Evolutionary conservation across 352 stramenopile species (phyloP), one percentile per base, ranked within the genome.

Genomic region (Phytophthora multivora): DNA sequence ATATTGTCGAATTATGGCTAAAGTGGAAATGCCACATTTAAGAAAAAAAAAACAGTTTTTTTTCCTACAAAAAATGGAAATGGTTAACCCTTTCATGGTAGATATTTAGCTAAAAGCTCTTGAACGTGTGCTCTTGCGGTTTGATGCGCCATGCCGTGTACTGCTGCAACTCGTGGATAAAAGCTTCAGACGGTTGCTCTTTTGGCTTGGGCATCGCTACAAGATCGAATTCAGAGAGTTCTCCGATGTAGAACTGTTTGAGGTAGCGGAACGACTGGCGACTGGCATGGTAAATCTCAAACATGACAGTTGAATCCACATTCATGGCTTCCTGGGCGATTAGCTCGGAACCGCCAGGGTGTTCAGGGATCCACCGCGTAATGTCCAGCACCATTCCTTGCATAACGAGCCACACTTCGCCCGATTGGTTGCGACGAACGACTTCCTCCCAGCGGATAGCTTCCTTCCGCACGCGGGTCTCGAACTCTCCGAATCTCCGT

Each of bases 161-260:
- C 82, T 93, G 54, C 16, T 79, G 74, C 48, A 95, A 65, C 50
- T 92, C 83, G 26, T 95, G 72, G 3, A 93, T 77, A 67, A 95
- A 95, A 0, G 73, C 82, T 18, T 69, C 55, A 5, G 86, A 95
- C 7, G 86, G 80, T 15, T 73, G 64, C 42, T 81, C 73, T 18
- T 48, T 51, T 19, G 83, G 71, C 35, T 69, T 77, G 0, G 86
- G 85, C 30, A 95, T 79, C 15, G 73, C 41, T 13, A 28, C 45
- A 18, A 83, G 55, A 49, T 97, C 88, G 6, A 83, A 77, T 2
- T 79, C 71, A 16, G 74, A 75, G 28, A 97, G 74, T 48, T 96
- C 88, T 18, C 90, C 90, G 33, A 97, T 93, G 78, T 96, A 97
- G 49, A 97, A 96, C 65, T 96, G 88, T 63, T 95, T 93, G 33